Conservation (phyloP, 2,329 filamentous ascomycete species). For the Aureobasidium vineae region DNA sequence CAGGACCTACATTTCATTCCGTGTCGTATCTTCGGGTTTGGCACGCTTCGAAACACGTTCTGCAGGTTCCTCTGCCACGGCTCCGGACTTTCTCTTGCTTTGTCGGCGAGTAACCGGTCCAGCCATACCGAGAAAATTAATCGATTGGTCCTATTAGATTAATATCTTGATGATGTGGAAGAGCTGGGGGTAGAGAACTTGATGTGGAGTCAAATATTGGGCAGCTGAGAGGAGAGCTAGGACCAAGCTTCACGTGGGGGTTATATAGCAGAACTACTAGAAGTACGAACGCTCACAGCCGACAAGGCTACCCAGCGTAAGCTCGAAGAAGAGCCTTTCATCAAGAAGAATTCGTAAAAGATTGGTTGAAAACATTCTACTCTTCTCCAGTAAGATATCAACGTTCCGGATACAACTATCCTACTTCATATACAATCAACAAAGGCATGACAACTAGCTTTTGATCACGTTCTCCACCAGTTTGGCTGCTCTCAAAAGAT, state of each 20-base stretch:
- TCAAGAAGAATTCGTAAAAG: neutral
- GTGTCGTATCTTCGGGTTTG: neutral
- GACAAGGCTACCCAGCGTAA: no score
- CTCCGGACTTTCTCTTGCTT: neutral
- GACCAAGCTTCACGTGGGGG: no score
- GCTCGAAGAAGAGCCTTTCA: no score
- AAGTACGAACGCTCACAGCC: no score
- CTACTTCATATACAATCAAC: neutral
- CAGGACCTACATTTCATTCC: neutral
- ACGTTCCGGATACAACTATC: neutral
- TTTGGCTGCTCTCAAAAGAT: conserved; percentile 19
- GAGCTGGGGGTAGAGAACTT: neutral
- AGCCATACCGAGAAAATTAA: neutral
- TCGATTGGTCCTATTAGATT: neutral
- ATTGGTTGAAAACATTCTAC: neutral
- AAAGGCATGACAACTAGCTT: neutral
- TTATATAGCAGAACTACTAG: no score
- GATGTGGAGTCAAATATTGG: neutral
- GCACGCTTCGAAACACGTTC: neutral
- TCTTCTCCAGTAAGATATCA: neutral
- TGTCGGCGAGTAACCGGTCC: neutral
- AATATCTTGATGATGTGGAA: neutral
- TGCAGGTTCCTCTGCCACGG: neutral
- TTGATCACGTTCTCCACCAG: conserved; percentile 11
- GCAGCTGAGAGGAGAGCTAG: no score